Evolutionary conservation across 768 basidiomycete genomes (phyloP).

Genomic region (Suillus spraguei): DNA sequence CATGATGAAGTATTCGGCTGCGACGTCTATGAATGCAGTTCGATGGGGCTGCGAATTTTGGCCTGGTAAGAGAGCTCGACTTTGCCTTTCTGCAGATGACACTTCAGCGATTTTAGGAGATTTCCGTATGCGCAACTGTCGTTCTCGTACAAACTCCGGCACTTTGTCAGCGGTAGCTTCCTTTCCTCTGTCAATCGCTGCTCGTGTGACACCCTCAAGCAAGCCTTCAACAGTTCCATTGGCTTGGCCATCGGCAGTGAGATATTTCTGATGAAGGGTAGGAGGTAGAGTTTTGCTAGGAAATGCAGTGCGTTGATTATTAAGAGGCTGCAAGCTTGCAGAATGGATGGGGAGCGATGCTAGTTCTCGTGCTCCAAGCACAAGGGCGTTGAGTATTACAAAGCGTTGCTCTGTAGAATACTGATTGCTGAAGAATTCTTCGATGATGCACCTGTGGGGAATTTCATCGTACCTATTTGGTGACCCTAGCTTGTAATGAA

Average conservation of each 20-base stretch:
- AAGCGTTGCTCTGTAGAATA: slow-evolving; percentile 88
- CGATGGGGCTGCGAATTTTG: slow-evolving; percentile 12
- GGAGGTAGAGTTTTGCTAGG: slow-evolving; percentile 82
- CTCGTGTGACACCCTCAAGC: slow-evolving; percentile 61
- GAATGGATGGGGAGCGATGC: slow-evolving; percentile 47
- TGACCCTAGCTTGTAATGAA: not conserved
- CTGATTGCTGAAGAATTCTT: slow-evolving; percentile 93
- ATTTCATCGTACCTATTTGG: not conserved
- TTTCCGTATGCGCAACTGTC: slow-evolving; percentile 65
- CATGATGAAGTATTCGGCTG: slow-evolving; percentile 85
- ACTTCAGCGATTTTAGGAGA: slow-evolving; percentile 50
- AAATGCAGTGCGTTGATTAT: slow-evolving; percentile 50
- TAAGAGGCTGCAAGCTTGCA: slow-evolving; percentile 34
- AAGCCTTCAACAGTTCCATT: slow-evolving; percentile 54
- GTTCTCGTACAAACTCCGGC: slow-evolving; percentile 70
- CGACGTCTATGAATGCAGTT: slow-evolving; percentile 64
- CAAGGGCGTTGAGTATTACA: slow-evolving; percentile 83
- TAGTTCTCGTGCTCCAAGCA: slow-evolving; percentile 84
- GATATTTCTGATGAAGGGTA: slow-evolving; percentile 69
- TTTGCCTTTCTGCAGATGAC: slow-evolving; percentile 21
- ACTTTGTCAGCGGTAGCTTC: slow-evolving; percentile 55
- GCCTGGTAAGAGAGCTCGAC: slow-evolving; percentile 11
- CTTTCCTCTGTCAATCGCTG: slow-evolving; percentile 63
- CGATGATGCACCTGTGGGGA: slow-evolving; percentile 67
- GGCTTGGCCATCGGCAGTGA: slow-evolving; percentile 43